These are phyloP conservation scores for Metschnikowia peoriensis DNA, from an alignment of 805 yeast species.

Conservation along the genomic window DNA sequence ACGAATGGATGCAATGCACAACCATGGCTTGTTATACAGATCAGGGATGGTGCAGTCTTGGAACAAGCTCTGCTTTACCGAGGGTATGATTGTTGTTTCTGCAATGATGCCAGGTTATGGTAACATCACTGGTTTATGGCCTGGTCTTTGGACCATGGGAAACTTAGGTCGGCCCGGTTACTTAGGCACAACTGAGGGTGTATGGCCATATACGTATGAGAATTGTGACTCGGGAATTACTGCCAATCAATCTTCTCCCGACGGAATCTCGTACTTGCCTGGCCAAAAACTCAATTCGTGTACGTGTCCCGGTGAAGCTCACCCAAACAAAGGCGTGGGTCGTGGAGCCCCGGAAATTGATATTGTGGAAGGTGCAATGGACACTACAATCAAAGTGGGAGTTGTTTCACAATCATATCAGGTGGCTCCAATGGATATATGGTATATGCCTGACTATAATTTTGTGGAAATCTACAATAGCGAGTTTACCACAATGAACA, in stretches of 20 bases:
- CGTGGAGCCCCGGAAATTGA: conserved; percentile 92
- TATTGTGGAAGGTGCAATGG: conserved; percentile 80
- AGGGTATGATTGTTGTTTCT: conserved; percentile 75
- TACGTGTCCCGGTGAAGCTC: conserved; percentile 79
- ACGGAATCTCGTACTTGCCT: conserved; percentile 82
- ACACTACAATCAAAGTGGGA: conserved; percentile 49
- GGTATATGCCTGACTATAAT: conserved; percentile 90
- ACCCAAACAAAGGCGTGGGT: conserved; percentile 84
- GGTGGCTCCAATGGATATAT: conserved; percentile 89
- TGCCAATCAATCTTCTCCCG: conserved; percentile 86
- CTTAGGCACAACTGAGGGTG: conserved; percentile 82
- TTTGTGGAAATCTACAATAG: conserved; percentile 70
- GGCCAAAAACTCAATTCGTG: conserved; percentile 80
- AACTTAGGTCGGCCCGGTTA: conserved; percentile 92
- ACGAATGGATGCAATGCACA: conserved; percentile 76
- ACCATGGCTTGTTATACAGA: conserved; percentile 77
- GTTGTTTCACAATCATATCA: conserved; percentile 91
- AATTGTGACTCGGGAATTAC: conserved; percentile 93
- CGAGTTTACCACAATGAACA: conserved; percentile 74
- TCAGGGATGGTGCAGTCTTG: conserved; percentile 92
- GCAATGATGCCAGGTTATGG: conserved; percentile 81
- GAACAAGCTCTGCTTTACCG: conserved; percentile 88
- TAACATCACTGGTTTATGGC: conserved; percentile 84
- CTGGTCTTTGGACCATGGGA: conserved; percentile 95
- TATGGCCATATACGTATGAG: conserved; percentile 91